Conservation (phyloP, 2,329 filamentous ascomycete genomes). For the Neopestalotiopsis clavispora region DNA sequence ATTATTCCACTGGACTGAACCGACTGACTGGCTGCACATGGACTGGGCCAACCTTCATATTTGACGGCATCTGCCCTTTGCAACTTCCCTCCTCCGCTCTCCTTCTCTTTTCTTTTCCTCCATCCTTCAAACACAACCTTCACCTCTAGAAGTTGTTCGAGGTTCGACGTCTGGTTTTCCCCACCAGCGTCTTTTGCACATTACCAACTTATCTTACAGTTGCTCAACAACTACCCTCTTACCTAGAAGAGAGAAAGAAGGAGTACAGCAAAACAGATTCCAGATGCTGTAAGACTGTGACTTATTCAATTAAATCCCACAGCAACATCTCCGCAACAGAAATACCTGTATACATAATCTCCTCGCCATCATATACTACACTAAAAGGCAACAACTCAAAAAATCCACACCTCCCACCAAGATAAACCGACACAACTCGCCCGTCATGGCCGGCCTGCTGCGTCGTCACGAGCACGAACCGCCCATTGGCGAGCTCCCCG, state of each 20-base stretch:
- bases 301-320: not conserved
- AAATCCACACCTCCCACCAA: not conserved
- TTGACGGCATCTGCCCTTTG: not conserved
- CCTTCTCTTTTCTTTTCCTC: not conserved
- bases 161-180: not conserved
- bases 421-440: not conserved
- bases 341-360: not conserved
- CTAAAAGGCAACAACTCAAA: not conserved
- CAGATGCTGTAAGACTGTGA: not conserved
- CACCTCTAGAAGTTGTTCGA: not conserved
- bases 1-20: no score
- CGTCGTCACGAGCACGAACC: slow-evolving; percentile 47
- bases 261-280: not conserved
- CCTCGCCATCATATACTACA: not conserved
- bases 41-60: not conserved
- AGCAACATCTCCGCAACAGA: not conserved
- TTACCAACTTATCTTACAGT: not conserved
- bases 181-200: not conserved
- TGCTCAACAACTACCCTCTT: not conserved
- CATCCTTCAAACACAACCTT: not conserved
- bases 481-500: slow-evolving; percentile 56
- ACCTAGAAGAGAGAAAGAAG: not conserved
- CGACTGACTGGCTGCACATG: no score
- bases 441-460: slow-evolving; percentile 18
- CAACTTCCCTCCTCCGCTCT: not conserved